Percentiles rank a stretch among this genome's conserved stretches.
phyloP scores from a whole-genome alignment of 441 rosid genomes.

The Jatropha podagrica region DNA sequence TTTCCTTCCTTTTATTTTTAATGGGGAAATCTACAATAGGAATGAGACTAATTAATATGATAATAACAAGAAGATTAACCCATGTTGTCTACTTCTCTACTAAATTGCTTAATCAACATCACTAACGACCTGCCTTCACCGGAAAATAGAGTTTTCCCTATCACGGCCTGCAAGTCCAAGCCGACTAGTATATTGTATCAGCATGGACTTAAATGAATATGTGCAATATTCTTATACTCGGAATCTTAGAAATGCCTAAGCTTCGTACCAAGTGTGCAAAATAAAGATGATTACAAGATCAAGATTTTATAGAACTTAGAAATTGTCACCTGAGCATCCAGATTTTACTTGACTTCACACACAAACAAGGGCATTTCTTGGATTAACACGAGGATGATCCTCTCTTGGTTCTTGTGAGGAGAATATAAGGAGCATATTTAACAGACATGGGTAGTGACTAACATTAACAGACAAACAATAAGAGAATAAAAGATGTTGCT shows the following conservation, averaged over 20 bases:
- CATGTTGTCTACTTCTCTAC: background rate
- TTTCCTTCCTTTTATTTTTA: no score
- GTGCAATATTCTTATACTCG: background rate
- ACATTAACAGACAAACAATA: background rate
- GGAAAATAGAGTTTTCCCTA: background rate
- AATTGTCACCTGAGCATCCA: background rate
- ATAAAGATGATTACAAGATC: background rate
- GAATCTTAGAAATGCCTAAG: background rate
- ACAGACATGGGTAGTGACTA: background rate
- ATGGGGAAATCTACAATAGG: background rate
- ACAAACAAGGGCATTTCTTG: background rate
- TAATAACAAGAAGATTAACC: background rate
- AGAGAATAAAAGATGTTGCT: background rate
- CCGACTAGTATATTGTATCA: background rate
- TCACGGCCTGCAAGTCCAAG: no score
- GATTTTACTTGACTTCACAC: background rate
- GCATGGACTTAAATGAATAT: no score
- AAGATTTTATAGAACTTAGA: background rate
- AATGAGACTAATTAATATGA: background rate
- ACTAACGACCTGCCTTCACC: slow-evolving; percentile 6
- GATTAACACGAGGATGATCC: background rate
- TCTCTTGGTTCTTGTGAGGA: slow-evolving; percentile 5
- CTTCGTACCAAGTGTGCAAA: background rate
- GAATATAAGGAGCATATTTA: slow-evolving; percentile 17
- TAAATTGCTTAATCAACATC: slow-evolving; percentile 1